phyloP scores from a whole-genome alignment of 1,284 basidiomycete genomes.

The Ceratobasidium sp. region DNA sequence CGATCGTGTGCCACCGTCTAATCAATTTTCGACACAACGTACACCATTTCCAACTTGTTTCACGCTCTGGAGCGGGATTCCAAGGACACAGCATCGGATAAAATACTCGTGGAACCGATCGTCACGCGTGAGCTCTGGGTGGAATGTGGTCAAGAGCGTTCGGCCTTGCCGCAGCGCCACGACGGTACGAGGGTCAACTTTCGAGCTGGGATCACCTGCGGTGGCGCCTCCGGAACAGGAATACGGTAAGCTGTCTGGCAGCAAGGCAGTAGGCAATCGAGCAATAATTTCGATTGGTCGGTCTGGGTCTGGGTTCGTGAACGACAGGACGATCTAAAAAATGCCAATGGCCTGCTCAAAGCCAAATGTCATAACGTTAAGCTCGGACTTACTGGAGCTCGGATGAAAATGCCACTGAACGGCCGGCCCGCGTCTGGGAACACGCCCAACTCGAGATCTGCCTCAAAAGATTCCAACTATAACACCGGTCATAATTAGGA shows the following conservation, averaged over 20 bases:
- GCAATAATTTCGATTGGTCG: constrained; percentile 71
- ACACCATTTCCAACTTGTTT: constrained; percentile 3
- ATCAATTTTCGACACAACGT: too few species aligned
- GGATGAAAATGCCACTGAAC: constrained; percentile 94
- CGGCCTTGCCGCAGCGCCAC: constrained; percentile 90
- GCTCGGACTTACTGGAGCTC: constrained; percentile 79
- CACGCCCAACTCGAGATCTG: constrained; percentile 74
- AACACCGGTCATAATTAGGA: constrained; percentile 15
- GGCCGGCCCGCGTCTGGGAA: constrained; percentile 72
- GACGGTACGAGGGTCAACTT: constrained; percentile 71
- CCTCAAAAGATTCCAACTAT: constrained; percentile 92
- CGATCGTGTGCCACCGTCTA: too few species aligned
- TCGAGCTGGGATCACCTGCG: constrained; percentile 50
- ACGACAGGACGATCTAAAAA: constrained; percentile 71
- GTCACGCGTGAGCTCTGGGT: constrained; percentile 93
- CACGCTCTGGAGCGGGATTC: not conserved
- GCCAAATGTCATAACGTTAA: constrained; percentile 24
- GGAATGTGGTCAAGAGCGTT: constrained; percentile 92
- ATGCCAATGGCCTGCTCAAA: constrained; percentile 21
- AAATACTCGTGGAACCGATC: constrained; percentile 92
- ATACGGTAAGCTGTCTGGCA: constrained; percentile 60
- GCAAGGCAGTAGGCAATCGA: constrained; percentile 72
- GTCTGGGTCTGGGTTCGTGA: constrained; percentile 60
- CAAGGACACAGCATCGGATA: constrained; percentile 62
- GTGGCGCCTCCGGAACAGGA: not conserved